Evolutionary conservation across 768 basidiomycete genomes (phyloP), one percentile per base, ranked within the genome.

Genomic region (Trametes elegans): DNA sequence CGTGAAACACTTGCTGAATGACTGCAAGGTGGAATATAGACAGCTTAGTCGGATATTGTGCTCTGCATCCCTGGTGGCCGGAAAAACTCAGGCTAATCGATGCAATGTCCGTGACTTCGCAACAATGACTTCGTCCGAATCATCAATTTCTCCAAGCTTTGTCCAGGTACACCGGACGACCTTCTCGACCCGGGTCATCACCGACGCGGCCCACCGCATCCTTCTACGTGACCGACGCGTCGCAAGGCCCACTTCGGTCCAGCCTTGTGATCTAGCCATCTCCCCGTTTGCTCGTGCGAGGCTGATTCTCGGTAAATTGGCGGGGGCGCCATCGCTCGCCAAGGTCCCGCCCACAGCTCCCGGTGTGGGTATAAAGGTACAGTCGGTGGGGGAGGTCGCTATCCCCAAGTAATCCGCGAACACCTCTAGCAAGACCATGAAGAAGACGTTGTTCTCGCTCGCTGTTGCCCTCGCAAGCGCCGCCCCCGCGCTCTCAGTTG

Each of bases 401-500:
- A 41, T 19, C 9, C 36, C n/a, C 7, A 19, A 27, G 44, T 45
- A 29, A 2, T 3, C 18, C 41, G 31, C 14, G 28, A 46, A 36
- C 32, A 23, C 7, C 11, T 26, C 24, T 28, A n/a, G 19, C 16
- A 41, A 40, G 42, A 46, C 40, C 46, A 67, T 67, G 66, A 67
- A 65, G 62, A 56, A 53, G 19, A 49, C 61, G 26, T 24, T 64
- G 35, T 47, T 67, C 16, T 63, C 64, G 8, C 39, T 63, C 27
- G 64, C 62, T 34, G 49, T 62, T 21, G 58, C 64, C 42, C 60
- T 67, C 24, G 59, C 60, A 2, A 57, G 64, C 35, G 65, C 62
- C 47, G 35, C 63, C 3, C 63, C 64, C 14, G 61, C 54, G 4
- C 44, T 65, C 21, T 59, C 63, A 5, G 74, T 77, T 35, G 60